These are phyloP conservation scores for Collybiopsis luxurians DNA, from an alignment of 768 basidiomycete genomes.

Conservation along the genomic window DNA sequence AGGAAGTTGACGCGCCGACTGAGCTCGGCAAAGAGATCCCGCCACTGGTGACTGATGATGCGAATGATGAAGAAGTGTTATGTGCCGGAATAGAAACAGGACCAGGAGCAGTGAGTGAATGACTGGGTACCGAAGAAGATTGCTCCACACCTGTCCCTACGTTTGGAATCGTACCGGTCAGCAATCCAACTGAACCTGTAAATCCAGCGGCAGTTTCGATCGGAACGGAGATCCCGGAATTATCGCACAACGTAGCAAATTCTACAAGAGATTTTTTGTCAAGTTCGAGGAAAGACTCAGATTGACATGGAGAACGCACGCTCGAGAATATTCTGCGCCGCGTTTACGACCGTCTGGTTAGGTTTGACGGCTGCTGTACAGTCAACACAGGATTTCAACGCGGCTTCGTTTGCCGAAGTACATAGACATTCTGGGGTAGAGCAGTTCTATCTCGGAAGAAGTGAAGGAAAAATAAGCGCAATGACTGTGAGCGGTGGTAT, in stretches of 20 bases:
- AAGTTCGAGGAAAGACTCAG: too few species aligned
- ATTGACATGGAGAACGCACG: constrained; percentile 1
- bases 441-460: background rate
- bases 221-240: background rate
- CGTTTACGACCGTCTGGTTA: background rate
- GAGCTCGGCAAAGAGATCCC: background rate
- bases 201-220: constrained; percentile 9
- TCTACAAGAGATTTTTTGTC: background rate
- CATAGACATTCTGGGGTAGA: constrained; percentile 5
- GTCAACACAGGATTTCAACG: constrained; percentile 1
- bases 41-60: background rate
- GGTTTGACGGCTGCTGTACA: constrained; percentile 6
- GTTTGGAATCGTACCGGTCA: background rate
- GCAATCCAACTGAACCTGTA: background rate
- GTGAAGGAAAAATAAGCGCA: too few species aligned
- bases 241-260: constrained; percentile 2
- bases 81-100: background rate
- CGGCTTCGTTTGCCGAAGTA: background rate
- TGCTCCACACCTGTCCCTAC: background rate
- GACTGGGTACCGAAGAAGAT: too few species aligned
- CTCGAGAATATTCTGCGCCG: constrained; percentile 8
- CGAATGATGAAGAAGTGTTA: background rate
- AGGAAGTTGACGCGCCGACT: background rate
- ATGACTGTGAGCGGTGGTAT: too few species aligned
- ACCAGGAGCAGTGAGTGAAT: background rate